Evolutionary conservation across 768 basidiomycete genomes (phyloP), one percentile per base, ranked within the genome.

Genomic region (Serendipita vermifera): DNA sequence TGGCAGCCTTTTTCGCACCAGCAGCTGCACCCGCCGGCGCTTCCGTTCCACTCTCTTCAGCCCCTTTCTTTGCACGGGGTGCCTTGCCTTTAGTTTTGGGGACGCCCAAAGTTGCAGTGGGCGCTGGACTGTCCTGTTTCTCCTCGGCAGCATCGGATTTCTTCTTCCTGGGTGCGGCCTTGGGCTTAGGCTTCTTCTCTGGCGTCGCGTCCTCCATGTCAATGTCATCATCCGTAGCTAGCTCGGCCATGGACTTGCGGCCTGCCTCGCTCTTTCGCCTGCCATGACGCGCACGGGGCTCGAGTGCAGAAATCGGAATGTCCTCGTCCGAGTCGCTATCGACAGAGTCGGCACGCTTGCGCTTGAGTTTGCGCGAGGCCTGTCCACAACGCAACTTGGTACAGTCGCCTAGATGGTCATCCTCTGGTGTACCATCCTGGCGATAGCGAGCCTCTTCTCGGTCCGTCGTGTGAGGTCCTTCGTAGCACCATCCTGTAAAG

Each of bases 361-460:
- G 46, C 35, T 36, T 36, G n/a, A n/a, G 35, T n/a, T 51, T 51
- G n/a, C n/a, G n/a, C n/a, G n/a, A n/a, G 20, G n/a, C n/a, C 29
- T 20, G 15, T 15, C 46, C 46, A 29, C 85, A 88, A 27, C 79
- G 74, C 9, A 78, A 62, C 3, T 67, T 66, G 22, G 73, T 66
- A 63, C 87, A 89, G 0, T 83, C 76, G 1, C 68, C 67, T 56
- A 88, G 75, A 65, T 81, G 87, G 64, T 89, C 87, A 58, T 84
- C 71, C 29, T 70, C 60, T 1, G 71, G 67, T 1, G 82, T 80
- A 14, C 87, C 83, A 66, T 89, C 87, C 3, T 80, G 79, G 51
- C 85, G 79, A 71, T 87, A 89, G 3, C 85, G 75, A 0, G 87
- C 87, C 40, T 87, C 83, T 68, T 78, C 87, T 35, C 68, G 55